Evolutionary conservation across 331 rosid genomes (phyloP), one percentile per base, ranked within the genome.

Genomic region (Telfairia occidentalis): DNA sequence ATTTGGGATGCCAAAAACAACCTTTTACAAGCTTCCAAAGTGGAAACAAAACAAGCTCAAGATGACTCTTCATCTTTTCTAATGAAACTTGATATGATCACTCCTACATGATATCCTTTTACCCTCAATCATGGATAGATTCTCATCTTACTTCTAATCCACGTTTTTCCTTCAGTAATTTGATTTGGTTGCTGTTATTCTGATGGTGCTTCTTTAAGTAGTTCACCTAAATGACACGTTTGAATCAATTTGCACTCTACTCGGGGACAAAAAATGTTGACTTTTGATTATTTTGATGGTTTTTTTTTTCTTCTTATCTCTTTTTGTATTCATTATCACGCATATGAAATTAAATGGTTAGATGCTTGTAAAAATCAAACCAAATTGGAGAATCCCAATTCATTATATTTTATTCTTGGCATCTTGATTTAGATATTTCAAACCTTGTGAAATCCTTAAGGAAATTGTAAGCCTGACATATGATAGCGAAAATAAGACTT

Each of bases 1-100:
- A 71, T 91, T 94, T 61, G 85, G 87, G 76, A 87, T 88, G 92
- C 76, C 78, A 52, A 89, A 87, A 85, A 5, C 83, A 59, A 78
- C 84, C 63, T 94, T 94, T 80, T 78, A 87, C 81, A 85, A 82
- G 90, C 98, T 94, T 65, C 92, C 98, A 0, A 94, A 78, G 77
- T 94, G 98, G 98, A 94, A 92, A 82, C 98, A 94, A 75, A 94
- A 94, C 95, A 94, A 94, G 86, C 82, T 88, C 24, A 94, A 94
- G 91, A 89, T 88, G 84, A 77, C 91, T 9, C 84, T 91, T 21
- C 79, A 88, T 82, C 95, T 94, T 38, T 91, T 89, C 79, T 91
- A 85, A 78, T 60, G 54, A 74, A 23, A 66, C 73, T 66, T 35
- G 24, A 34, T 24, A 1, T 10, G 16, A 37, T n/a, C 16, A 64